Conservation (phyloP, 805 yeast genomes). For the Dipodascus geniculatus region DNA sequence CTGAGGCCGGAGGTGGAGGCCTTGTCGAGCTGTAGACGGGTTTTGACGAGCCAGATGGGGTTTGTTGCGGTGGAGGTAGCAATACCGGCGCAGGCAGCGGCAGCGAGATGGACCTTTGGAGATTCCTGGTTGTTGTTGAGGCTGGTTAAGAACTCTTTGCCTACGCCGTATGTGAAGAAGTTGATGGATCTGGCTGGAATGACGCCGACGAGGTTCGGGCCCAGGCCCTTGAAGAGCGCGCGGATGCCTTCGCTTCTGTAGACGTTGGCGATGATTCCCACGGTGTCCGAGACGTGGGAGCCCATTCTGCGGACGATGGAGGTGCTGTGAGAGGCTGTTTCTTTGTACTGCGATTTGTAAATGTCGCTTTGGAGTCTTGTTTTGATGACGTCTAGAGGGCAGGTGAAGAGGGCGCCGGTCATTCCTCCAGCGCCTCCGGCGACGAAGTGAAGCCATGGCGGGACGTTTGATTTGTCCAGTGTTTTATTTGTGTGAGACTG, state of each 20-base stretch:
- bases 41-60: slow-evolving; percentile 95
- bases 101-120: slow-evolving; percentile 71
- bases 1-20: slow-evolving; percentile 26
- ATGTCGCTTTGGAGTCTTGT: slow-evolving; percentile 90
- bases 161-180: slow-evolving; percentile 92
- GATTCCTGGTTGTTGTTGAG: slow-evolving; percentile 69
- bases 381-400: slow-evolving; percentile 93
- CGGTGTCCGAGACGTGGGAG: slow-evolving; percentile 75
- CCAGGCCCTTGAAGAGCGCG: slow-evolving; percentile 87
- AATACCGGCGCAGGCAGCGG: slow-evolving; percentile 88
- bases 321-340: slow-evolving; percentile 5
- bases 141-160: slow-evolving; percentile 62
- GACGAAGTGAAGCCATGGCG: slow-evolving; percentile 38
- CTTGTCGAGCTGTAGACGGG: slow-evolving; percentile 85
- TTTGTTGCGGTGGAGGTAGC: slow-evolving; percentile 93
- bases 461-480: slow-evolving; percentile 18
- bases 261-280: slow-evolving; percentile 55
- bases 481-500: slow-evolving; percentile 13
- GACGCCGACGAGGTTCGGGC: slow-evolving; percentile 94
- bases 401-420: slow-evolving; percentile 91
- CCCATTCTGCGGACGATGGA: slow-evolving; percentile 16
- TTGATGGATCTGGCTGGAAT: slow-evolving; percentile 96
- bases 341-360: slow-evolving; percentile 26
- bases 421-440: slow-evolving; percentile 74
- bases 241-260: slow-evolving; percentile 68